Evolutionary conservation across 257 asterid species (phyloP), one percentile per base, ranked within the genome.

Genomic region (Avicennia marina): DNA sequence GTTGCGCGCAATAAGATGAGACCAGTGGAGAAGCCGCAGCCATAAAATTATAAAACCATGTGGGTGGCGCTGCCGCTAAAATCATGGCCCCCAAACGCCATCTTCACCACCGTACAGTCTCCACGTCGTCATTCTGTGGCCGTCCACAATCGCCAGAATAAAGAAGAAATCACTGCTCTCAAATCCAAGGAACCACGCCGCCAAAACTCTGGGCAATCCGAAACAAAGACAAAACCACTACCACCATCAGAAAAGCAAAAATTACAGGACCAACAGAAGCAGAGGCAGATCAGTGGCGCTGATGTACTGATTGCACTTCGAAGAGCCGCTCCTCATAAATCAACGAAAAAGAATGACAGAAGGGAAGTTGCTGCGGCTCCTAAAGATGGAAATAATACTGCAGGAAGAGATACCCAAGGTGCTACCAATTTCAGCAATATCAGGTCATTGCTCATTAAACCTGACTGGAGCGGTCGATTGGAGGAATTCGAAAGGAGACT

Each of bases 231-330:
- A 13, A 56, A 64, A 56, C 8, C 22, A 19, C 10, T 19, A 7
- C 56, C 56, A 20, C 42, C 11, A 24, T 4, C 39, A 33, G 50
- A 50, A 10, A 11, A 21, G n/a, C 49, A 20, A 27, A 52, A 29
- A 27, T 16, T 49, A 18, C 21, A 43, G 27, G 36, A 19, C 4
- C 33, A 36, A 10, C 26, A n/a, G 2, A 20, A 33, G 29, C 46
- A 25, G 42, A 31, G 25, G 49, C 61, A 57, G 65, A 68, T 78
- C 67, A 75, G 78, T 9, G 91, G 89, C 13, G 74, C 85, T 40
- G 89, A 71, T 48, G 72, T 80, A 21, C 65, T 82, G 69, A 63
- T 65, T 64, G 95, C 91, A 34, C 59, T 82, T 20, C 63, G 66
- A 20, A 79, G 59, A 63, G 86, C 86, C 26, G 52, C 76, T 3